Evolutionary conservation across 2,329 filamentous ascomycete genomes (phyloP), one percentile per base, ranked within the genome.

Genomic region (Exserohilum rostratum): DNA sequence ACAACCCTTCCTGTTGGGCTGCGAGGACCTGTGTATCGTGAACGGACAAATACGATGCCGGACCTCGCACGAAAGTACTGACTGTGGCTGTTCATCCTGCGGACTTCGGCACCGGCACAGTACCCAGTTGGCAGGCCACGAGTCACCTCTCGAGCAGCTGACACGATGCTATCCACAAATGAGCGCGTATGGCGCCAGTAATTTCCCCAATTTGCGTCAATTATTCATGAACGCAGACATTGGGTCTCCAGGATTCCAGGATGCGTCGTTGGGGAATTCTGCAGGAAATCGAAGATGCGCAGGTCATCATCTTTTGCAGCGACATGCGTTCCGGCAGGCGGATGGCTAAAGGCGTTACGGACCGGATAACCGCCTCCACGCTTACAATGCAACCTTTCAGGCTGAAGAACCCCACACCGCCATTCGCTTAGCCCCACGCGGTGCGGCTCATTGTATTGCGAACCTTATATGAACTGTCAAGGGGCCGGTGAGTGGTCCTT

Each of bases 371-470:
- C 70, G 70, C 49, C 53, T 61, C 62, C 64, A 64, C 60, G 65
- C 64, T 62, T 65, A 54, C 55, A 50, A 45, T 42, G 60, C 65
- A 22, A 65, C 62, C 53, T 52, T 65, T 66, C 55, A 59, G 61
- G 61, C 53, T 59, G 53, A 59, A 69, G 53, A 59, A 69, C 69
- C 68, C 69, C 69, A 71, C 71, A 61, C 53, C 61, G 61, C 56
- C 43, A 53, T 57, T 70, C 66, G 66, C 64, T 69, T 67, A 69
- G 67, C 63, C 68, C 68, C 68, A 69, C 69, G 65, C 62, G 47
- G 37, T 59, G 62, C 60, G 68, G 61, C 59, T 67, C 62, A 61
- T 61, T 62, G 60, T 53, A 50, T 50, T 22, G 55, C 50, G 53
- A 59, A 56, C 42, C 48, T 60, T 70, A 69, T 71, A 71, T 63